phyloP scores from a whole-genome alignment of 164 flowering plant species.

The Nymphaea thermarum region DNA sequence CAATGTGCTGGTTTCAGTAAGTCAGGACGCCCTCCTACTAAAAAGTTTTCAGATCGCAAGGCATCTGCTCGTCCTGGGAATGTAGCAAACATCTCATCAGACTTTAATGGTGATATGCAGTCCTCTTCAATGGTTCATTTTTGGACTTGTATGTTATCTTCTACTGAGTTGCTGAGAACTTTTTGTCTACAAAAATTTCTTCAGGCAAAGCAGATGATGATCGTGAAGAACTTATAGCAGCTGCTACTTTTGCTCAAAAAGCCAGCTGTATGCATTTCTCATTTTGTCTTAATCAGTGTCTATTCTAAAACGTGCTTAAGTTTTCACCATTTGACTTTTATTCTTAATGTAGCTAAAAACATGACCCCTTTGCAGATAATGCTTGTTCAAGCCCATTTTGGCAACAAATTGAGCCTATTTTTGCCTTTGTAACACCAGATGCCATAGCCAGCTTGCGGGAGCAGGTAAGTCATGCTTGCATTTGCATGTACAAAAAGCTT shows the following conservation, averaged over 20 bases:
- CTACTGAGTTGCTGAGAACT: background rate
- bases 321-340: too few species aligned
- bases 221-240: constrained; percentile 43
- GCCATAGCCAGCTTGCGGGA: constrained; percentile 42
- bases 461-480: constrained; percentile 29
- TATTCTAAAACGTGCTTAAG: too few species aligned
- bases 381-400: constrained; percentile 58
- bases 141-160: background rate
- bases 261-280: constrained; percentile 25
- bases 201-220: constrained; percentile 44
- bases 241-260: constrained; percentile 41
- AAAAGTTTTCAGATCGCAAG: constrained; percentile 59
- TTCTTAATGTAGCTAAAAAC: too few species aligned
- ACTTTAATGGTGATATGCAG: constrained; percentile 36
- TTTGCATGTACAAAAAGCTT: background rate
- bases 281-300: too few species aligned
- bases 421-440: constrained; percentile 34
- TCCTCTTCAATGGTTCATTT: background rate
- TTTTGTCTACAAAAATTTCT: background rate
- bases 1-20: constrained; percentile 31
- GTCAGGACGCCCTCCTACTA: constrained; percentile 66
- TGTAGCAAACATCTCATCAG: constrained; percentile 31
- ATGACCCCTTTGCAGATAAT: constrained; percentile 26
- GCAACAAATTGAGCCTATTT: constrained; percentile 57
- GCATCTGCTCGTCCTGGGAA: constrained; percentile 39